Base-by-base conservation (phyloP, 1,284 basidiomycete genomes). In the Boletus smithii region DNA sequence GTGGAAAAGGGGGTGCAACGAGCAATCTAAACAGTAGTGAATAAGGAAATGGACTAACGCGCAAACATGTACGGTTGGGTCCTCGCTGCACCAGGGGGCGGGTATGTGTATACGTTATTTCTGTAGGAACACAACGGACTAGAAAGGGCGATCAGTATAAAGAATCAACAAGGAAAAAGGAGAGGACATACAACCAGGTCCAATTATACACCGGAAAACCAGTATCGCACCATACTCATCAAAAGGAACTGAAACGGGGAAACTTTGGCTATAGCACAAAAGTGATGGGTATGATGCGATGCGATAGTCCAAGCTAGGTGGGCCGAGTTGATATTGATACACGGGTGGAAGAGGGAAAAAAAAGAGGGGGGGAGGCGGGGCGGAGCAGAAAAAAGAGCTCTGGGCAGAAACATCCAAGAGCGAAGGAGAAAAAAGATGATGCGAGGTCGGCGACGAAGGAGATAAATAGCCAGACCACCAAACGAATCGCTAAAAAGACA, bases 271-370 rank as follows among this genome's bases (percentile, higher is more conserved):
- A 67, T 62, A 60, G 48, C 60, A 63, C 63, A 68, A 51, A 51
- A 30, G 13, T 48, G 59, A 53, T 24, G 51, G 52, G 57, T 64
- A 67, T 64, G 62, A 66, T 66, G 62, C 66, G 62, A 68, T 54
- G 54, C 26, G 64, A 63, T 53, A 67, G 65, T 68, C 64, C 59
- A 53, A 53, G 54, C 52, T 36, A 46, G 18, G n/a, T 65, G 59
- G 64, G 54, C 56, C 62, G 45, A 61, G 59, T 51, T 46, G 50
- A 62, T 66, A 66, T 67, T 67, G 65, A 68, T 67, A 68, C 63
- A 68, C 43, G 37, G 8, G 44, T 35, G 7, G 16, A 43, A 36
- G 13, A 18, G 14, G 13, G 11, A 30, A 11, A 22, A 17, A 22
- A 23, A 27, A 27, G 27, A 22, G 22, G 23, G 29, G 18, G n/a